Base-by-base conservation (phyloP, 768 basidiomycete species). In the Mycena leptocephala region DNA sequence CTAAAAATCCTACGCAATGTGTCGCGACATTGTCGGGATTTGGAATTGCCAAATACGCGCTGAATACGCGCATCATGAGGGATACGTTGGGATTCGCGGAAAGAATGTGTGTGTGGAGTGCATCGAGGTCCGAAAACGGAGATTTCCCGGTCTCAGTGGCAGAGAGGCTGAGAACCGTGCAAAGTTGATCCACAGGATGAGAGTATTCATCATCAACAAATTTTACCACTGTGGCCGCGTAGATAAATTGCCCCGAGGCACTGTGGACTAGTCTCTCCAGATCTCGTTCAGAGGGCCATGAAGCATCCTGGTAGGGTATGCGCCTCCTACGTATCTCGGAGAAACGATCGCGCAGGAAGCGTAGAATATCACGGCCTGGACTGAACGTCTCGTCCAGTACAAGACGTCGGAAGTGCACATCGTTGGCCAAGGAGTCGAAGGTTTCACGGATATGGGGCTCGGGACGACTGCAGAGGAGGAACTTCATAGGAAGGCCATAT, bases 161-260 rank as follows among this genome's bases (percentile, higher is more conserved):
- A n/a, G 53, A 63, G 64, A 70, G 10, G 56, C 30, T 30, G 9
- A 72, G 67, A 2, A 79, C 37, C 10, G 61, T 28, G 5, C 37
- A n/a, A 26, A 72, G 73, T 13, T 67, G 58, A 5, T 67, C 70
- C 32, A 26, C 70, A 4, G 75, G 75, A 58, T 66, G 32, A 11
- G 24, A 65, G 28, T 65, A 59, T 28, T 76, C 63, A 22, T 75
- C 74, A 26, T 77, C 81, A 10, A 83, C 76, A 51, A 80, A 83
- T 56, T 80, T 80, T 62, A 81, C 66, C 8, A 83, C 80, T 1
- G 83, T 82, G 28, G 82, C 43, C 2, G 83, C 78, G 58, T 82
- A 82, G 13, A 83, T 80, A 58, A 84, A 84, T 13, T 83, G 76
- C 1, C 82, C 80, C 0, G 76, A 74, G 0, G 82, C 72, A 39